Evolutionary conservation across 2,329 filamentous ascomycete species (phyloP), one percentile per base, ranked within the genome.

Genomic region (Aspergillus texensis): DNA sequence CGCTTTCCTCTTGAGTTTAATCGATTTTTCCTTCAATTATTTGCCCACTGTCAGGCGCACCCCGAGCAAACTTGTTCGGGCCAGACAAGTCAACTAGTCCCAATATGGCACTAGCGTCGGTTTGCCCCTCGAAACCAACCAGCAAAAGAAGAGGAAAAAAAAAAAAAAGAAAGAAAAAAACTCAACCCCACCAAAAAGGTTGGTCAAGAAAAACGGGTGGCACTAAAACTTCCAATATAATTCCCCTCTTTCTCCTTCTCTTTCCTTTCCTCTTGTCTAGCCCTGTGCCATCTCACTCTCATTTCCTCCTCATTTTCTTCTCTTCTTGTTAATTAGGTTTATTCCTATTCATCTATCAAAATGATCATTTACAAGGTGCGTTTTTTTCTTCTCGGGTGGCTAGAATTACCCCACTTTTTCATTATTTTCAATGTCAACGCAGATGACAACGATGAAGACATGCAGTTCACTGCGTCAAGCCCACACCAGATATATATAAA

Each of bases 301-400:
- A n/a, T 52, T 2, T 66, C 56, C 62, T 65, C 62, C 62, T 68
- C 68, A 67, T 64, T 69, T 70, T 67, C 72, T 69, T 69, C 73
- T 71, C 53, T 69, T 70, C 69, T 68, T 70, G 72, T 73, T 72
- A 70, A 60, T 67, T 67, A 57, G 34, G 60, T 66, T 70, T 66
- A 72, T 73, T 71, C 67, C 62, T 58, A 62, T 67, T 50, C 67
- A 63, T 52, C 79, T 80, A 81, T 75, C 86, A 90, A 82, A 74
- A 92, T 92, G 90, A 85, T 91, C 79, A 91, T 92, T 77, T 92
- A 80, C 87, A 89, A 84, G 81, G 89, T 91, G 79, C 43, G 69
- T 70, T 26, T 32, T 28, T 61, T 30, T 11, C 30, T 43, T 10
- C 11, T 21, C 28, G 14, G 36, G 0, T 12, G 26, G 8, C n/a